Percentiles rank a stretch among this genome's conserved stretches.
Evolutionary conservation across 345 rosid genomes (phyloP).

Genomic region (Dipteronia dyeriana): DNA sequence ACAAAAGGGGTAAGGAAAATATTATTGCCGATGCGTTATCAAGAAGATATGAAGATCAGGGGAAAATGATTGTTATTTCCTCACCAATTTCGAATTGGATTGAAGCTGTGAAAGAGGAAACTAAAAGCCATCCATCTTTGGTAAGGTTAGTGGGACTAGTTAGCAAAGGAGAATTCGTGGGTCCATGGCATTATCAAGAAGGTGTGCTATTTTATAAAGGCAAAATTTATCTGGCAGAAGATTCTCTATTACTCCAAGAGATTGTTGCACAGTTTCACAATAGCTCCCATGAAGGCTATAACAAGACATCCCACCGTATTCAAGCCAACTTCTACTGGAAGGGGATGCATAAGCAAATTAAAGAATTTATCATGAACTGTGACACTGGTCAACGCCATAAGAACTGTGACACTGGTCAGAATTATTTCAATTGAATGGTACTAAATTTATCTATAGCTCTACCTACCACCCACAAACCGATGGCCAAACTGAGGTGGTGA

Average conservation of each 20-base stretch:
- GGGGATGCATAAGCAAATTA: background rate
- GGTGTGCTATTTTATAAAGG: background rate
- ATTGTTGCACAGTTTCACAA: background rate
- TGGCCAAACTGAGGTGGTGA: background rate
- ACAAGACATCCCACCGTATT: background rate
- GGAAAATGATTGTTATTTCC: too few relatives aligned
- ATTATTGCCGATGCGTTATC: too few relatives aligned
- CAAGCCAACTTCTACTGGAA: background rate
- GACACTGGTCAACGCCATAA: background rate
- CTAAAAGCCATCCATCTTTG: too few relatives aligned
- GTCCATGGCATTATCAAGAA: too few relatives aligned
- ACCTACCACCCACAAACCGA: background rate
- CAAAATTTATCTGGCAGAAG: too few relatives aligned
- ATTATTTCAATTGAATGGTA: background rate
- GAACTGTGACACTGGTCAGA: background rate
- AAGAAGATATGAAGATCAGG: too few relatives aligned
- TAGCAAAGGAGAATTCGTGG: too few relatives aligned
- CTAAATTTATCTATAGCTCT: background rate
- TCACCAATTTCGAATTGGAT: too few relatives aligned
- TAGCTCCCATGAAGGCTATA: background rate
- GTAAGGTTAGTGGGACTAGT: too few relatives aligned
- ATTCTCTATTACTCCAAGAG: too few relatives aligned
- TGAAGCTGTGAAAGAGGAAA: too few relatives aligned
- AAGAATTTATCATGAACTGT: background rate
- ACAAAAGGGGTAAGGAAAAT: too few relatives aligned